phyloP scores from a whole-genome alignment of 2,329 filamentous ascomycete species.

The Fusarium sp. region DNA sequence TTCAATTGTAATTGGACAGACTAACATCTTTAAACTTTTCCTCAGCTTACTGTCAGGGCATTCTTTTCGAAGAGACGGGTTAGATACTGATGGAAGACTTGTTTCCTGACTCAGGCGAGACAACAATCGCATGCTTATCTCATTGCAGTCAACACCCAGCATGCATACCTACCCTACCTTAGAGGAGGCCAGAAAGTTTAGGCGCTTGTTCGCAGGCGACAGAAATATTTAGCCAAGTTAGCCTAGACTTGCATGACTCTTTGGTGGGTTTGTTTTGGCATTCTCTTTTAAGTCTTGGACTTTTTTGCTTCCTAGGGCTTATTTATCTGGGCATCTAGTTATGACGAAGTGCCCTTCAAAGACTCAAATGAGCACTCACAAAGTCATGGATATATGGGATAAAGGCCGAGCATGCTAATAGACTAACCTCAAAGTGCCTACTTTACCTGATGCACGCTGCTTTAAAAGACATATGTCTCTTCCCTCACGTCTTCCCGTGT shows the following conservation, averaged over 20 bases:
- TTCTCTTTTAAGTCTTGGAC: not conserved
- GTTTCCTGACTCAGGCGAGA: slow-evolving; percentile 6
- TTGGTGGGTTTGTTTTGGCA: not conserved
- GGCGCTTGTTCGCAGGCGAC: not conserved
- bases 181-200: not conserved
- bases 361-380: not conserved
- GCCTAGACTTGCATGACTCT: not conserved
- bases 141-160: not conserved
- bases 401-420: not conserved
- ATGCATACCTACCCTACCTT: not conserved
- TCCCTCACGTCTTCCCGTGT: not conserved
- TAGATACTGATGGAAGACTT: not conserved
- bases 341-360: not conserved
- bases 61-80: not conserved
- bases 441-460: not conserved
- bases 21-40: not conserved
- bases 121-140: not conserved
- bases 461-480: not conserved
- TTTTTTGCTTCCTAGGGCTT: not conserved
- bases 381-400: not conserved
- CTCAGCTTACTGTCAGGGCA: not conserved
- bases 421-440: not conserved
- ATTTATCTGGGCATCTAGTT: not conserved
- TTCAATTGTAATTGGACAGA: slow-evolving; percentile 2
- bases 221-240: not conserved